Percentiles rank a stretch among this genome's conserved stretches.
phyloP scores from a whole-genome alignment of 768 basidiomycete species.

The Boletus subparvulus region DNA sequence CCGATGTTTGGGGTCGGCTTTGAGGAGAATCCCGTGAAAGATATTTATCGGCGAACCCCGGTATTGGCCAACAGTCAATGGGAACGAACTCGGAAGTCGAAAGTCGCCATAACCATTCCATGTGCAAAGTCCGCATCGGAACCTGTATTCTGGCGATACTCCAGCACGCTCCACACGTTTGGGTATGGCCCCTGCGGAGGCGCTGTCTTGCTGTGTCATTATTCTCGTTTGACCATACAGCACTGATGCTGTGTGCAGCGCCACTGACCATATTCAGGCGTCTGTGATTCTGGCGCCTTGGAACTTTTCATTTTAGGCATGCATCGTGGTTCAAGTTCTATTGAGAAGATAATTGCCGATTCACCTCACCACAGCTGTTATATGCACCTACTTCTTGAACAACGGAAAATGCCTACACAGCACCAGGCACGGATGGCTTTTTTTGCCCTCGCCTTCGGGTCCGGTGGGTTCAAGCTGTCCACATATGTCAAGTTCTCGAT shows the following conservation, averaged over 20 bases:
- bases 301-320: slow-evolving; percentile 13
- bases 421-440: background rate
- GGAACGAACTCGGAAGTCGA: slow-evolving; percentile 7
- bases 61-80: background rate
- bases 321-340: background rate
- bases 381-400: background rate
- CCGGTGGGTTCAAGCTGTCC: background rate
- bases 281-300: background rate
- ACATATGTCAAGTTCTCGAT: background rate
- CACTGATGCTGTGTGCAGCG: slow-evolving; percentile 14
- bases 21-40: background rate
- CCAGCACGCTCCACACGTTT: background rate
- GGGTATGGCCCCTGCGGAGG: background rate
- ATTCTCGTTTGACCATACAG: background rate
- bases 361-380: background rate
- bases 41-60: background rate
- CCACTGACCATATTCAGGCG: background rate
- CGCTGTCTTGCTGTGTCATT: slow-evolving; percentile 17
- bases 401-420: background rate
- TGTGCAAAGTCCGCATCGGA: slow-evolving; percentile 4
- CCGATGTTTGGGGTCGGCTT: slow-evolving; percentile 1
- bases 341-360: background rate
- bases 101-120: slow-evolving; percentile 10
- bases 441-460: background rate
- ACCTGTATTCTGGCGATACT: slow-evolving; percentile 10